Percentiles rank a stretch among this genome's conserved stretches.
Evolutionary conservation across 495 filamentous ascomycete species (phyloP).

Genomic region (Penicillium bialowiezense): DNA sequence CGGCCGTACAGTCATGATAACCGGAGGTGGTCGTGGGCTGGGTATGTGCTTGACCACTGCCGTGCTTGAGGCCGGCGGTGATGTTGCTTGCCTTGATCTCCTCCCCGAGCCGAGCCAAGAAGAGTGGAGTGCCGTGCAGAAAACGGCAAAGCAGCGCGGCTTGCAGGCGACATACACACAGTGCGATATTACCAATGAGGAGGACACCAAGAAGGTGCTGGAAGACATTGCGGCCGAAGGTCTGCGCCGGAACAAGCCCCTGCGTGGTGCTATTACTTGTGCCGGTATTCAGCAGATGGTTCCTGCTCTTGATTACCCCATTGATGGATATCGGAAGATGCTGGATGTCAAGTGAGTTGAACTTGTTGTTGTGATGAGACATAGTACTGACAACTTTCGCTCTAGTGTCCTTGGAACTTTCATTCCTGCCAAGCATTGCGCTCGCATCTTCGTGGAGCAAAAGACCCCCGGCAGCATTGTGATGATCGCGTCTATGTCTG

Average conservation of each 20-base stretch:
- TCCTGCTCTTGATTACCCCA: slow-evolving; percentile 62
- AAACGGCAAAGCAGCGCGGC: slow-evolving; percentile 47
- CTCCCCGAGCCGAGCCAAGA: slow-evolving; percentile 43
- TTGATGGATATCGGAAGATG: slow-evolving; percentile 60
- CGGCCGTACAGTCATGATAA: slow-evolving; percentile 66
- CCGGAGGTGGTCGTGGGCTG: slow-evolving; percentile 68
- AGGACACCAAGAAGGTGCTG: slow-evolving; percentile 19
- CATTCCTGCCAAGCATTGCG: slow-evolving; percentile 68
- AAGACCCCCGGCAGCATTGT: slow-evolving; percentile 58
- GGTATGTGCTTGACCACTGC: slow-evolving; percentile 59
- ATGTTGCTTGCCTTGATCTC: slow-evolving; percentile 64
- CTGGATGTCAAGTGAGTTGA: slow-evolving; percentile 56
- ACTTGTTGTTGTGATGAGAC: background rate
- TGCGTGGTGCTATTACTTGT: slow-evolving; percentile 77
- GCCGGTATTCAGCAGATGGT: slow-evolving; percentile 74
- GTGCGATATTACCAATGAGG: slow-evolving; percentile 60
- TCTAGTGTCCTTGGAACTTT: slow-evolving; percentile 61
- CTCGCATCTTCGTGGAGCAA: slow-evolving; percentile 61
- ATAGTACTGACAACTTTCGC: background rate
- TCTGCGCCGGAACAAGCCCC: slow-evolving; percentile 36
- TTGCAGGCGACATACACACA: slow-evolving; percentile 48
- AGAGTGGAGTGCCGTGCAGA: slow-evolving; percentile 37
- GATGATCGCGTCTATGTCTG: slow-evolving; percentile 75
- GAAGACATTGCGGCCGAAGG: slow-evolving; percentile 49
- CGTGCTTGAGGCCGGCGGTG: slow-evolving; percentile 67